phyloP scores from a whole-genome alignment of 148 eudicot species.

The Fagopyrum tataricum region DNA sequence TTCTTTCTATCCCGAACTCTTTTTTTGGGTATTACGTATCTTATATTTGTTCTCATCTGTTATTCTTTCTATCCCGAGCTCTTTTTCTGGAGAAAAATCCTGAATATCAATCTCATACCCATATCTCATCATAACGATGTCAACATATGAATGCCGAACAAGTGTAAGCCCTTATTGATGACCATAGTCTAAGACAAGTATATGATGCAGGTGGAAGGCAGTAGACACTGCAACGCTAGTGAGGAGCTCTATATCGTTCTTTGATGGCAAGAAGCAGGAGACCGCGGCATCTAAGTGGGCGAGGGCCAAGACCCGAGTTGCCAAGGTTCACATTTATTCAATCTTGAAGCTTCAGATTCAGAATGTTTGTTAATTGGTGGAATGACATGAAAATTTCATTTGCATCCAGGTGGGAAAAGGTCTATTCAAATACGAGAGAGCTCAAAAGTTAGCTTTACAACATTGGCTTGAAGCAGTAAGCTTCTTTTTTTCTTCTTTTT shows the following conservation, averaged over 20 bases:
- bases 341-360: background rate
- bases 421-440: slow-evolving; percentile 15
- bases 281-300: slow-evolving; percentile 15
- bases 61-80: no score
- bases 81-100: no score
- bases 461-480: slow-evolving; percentile 22
- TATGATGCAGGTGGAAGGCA: slow-evolving; percentile 17
- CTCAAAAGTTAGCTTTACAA: slow-evolving; percentile 21
- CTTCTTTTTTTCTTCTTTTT: background rate
- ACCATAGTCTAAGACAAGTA: background rate
- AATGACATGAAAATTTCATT: background rate
- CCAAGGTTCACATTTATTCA: slow-evolving; percentile 4
- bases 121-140: no score
- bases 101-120: no score
- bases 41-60: no score
- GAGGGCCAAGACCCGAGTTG: slow-evolving; percentile 15
- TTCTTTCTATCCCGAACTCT: no score
- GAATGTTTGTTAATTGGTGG: no score
- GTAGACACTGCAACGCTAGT: slow-evolving; percentile 15
- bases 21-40: no score
- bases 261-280: slow-evolving; percentile 15
- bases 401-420: slow-evolving; percentile 17
- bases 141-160: no score
- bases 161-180: no score
- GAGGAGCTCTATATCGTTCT: slow-evolving; percentile 17